phyloP scores from a whole-genome alignment of 352 stramenopile genomes.

The Paralagenidium karlingii region DNA sequence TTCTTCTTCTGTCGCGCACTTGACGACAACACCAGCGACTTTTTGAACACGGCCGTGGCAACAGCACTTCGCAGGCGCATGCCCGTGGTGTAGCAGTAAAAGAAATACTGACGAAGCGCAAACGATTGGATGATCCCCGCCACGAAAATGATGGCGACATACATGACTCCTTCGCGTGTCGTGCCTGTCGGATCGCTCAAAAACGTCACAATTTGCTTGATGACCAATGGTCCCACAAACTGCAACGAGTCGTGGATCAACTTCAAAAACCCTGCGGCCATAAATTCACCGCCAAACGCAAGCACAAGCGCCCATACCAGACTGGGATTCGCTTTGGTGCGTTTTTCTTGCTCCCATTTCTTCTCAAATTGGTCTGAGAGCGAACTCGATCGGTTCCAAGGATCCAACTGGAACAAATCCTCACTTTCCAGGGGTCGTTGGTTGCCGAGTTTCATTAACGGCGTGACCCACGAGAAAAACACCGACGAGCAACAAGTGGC shows the following conservation, averaged over 20 bases:
- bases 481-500: slow-evolving; percentile 31
- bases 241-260: slow-evolving; percentile 72
- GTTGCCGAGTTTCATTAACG: slow-evolving; percentile 77
- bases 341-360: slow-evolving; percentile 17
- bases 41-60: slow-evolving; percentile 50
- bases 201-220: slow-evolving; percentile 79
- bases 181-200: slow-evolving; percentile 47
- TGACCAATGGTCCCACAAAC: slow-evolving; percentile 72
- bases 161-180: slow-evolving; percentile 38
- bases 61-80: slow-evolving; percentile 65
- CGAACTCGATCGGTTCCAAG: slow-evolving; percentile 38
- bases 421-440: slow-evolving; percentile 57
- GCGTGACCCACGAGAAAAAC: slow-evolving; percentile 83
- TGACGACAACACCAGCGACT: slow-evolving; percentile 72
- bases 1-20: slow-evolving; percentile 63
- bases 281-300: slow-evolving; percentile 38
- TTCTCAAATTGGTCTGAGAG: slow-evolving; percentile 28
- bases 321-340: slow-evolving; percentile 17
- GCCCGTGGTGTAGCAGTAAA: slow-evolving; percentile 73
- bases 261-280: slow-evolving; percentile 50
- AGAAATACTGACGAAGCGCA: slow-evolving; percentile 69
- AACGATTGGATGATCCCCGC: slow-evolving; percentile 69
- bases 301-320: slow-evolving; percentile 31
- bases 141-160: slow-evolving; percentile 53
- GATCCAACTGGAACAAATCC: slow-evolving; percentile 79